A percentile compares a stretch with the other conserved stretches of the same genome.
These are phyloP conservation scores for Stemphylium vesicarium DNA, from an alignment of 2,329 filamentous ascomycete species.

Conservation along the genomic window DNA sequence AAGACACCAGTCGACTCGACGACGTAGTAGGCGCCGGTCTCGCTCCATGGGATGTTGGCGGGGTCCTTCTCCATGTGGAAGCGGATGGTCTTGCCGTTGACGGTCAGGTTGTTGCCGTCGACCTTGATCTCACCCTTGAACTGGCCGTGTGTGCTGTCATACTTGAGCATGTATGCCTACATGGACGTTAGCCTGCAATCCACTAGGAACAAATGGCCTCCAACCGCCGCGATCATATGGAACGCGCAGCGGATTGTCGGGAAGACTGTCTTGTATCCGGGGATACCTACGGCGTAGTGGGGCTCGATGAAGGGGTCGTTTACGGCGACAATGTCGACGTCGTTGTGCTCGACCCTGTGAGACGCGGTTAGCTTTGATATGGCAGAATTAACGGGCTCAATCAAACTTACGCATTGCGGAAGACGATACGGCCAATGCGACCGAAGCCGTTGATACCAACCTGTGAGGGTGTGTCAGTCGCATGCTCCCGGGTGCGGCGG, in stretches of 20 bases:
- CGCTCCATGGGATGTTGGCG: constrained; percentile 84
- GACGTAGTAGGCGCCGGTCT: constrained; percentile 89
- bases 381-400: constrained; percentile 1
- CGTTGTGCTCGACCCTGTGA: constrained; percentile 76
- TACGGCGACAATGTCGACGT: constrained; percentile 92
- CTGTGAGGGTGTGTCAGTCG: constrained; percentile 54
- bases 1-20: constrained; percentile 99
- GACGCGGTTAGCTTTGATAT: constrained; percentile 25
- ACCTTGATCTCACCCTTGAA: constrained; percentile 92
- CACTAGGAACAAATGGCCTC: background rate
- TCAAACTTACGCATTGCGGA: constrained; percentile 85
- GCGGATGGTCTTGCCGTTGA: constrained; percentile 94
- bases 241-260: background rate
- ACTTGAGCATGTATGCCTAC: constrained; percentile 99
- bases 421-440: constrained; percentile 98
- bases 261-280: constrained; percentile 3
- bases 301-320: constrained; percentile 99
- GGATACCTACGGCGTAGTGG: constrained; percentile 86
- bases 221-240: background rate
- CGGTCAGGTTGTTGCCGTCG: constrained; percentile 73
- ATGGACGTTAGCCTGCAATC: constrained; percentile 35
- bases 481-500: constrained; percentile 23
- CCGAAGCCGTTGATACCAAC: constrained; percentile 99
- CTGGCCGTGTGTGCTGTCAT: constrained; percentile 94
- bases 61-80: constrained; percentile 96